A percentile compares a stretch with the other conserved stretches of the same genome.
phyloP scores from a whole-genome alignment of 192 early-diverging fungal species.

The Thamnidium elegans region DNA sequence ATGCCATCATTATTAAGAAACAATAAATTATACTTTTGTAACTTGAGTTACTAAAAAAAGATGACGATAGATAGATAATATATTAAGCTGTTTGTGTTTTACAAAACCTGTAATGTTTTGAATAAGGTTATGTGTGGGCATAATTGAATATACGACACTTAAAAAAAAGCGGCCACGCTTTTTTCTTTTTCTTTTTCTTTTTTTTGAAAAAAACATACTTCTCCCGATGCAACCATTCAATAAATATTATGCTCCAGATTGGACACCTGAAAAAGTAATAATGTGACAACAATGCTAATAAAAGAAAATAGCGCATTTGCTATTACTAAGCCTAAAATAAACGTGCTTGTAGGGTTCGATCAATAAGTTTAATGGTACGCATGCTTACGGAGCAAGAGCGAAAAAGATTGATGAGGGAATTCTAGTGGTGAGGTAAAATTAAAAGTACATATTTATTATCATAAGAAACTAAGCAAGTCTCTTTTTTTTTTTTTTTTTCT shows the following conservation, averaged over 20 bases:
- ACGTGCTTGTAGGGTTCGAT: slow-evolving; percentile 62
- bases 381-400: slow-evolving; percentile 84
- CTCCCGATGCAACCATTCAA: slow-evolving; percentile 57
- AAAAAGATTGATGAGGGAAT: slow-evolving; percentile 89
- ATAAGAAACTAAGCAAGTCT: background rate
- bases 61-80: background rate
- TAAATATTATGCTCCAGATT: slow-evolving; percentile 88
- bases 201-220: background rate
- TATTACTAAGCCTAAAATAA: background rate
- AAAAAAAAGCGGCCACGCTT: too few relatives aligned
- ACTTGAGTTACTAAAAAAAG: background rate
- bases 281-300: background rate
- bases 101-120: too few relatives aligned
- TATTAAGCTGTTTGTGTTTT: too few relatives aligned
- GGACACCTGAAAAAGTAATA: slow-evolving; percentile 81
- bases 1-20: slow-evolving; percentile 66
- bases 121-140: too few relatives aligned
- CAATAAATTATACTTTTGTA: slow-evolving; percentile 7
- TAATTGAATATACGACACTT: too few relatives aligned
- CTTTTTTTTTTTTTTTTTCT: background rate
- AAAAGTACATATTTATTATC: background rate
- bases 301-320: background rate
- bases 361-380: slow-evolving; percentile 84
- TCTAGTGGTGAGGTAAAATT: slow-evolving; percentile 66
- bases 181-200: background rate